Conservation (phyloP, 805 yeast species). For the Kluyveromyces lactis region DNA sequence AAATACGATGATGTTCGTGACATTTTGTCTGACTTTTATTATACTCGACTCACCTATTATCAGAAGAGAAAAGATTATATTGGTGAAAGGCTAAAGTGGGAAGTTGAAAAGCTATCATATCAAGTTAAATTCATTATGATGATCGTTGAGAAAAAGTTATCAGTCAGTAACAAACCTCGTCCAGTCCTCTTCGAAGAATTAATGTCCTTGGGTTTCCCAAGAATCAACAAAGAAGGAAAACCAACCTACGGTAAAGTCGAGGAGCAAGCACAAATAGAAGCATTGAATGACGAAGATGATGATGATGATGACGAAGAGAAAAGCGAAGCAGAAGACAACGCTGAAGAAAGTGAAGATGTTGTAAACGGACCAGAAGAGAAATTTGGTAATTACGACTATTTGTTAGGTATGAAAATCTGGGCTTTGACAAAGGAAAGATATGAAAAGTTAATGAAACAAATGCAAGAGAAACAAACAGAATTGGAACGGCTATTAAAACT, state of each 20-base stretch:
- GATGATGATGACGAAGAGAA: constrained; percentile 34
- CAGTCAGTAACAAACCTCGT: constrained; percentile 69
- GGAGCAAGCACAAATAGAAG: constrained; percentile 10
- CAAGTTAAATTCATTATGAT: constrained; percentile 89
- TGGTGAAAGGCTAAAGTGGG: constrained; percentile 60
- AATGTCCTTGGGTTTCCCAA: constrained; percentile 59
- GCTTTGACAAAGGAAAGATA: constrained; percentile 86
- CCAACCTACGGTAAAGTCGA: constrained; percentile 42
- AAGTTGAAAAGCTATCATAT: constrained; percentile 61
- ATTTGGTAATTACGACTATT: constrained; percentile 69
- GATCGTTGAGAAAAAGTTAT: constrained; percentile 69
- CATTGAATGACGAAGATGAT: constrained; percentile 26
- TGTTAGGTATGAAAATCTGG: constrained; percentile 90
- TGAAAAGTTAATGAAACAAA: constrained; percentile 66
- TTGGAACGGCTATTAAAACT: constrained; percentile 55
- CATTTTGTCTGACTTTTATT: constrained; percentile 77
- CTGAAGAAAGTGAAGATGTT: constrained; percentile 26
- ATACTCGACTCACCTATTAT: constrained; percentile 78
- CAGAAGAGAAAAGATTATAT: constrained; percentile 83
- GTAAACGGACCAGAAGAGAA: constrained; percentile 41
- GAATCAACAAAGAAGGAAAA: constrained; percentile 61
- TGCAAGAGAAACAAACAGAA: constrained; percentile 63
- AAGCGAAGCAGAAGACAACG: constrained; percentile 31
- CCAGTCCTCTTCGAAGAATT: constrained; percentile 55
- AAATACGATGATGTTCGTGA: constrained; percentile 70